phyloP scores from a whole-genome alignment of 805 yeast species.

The Monosporozyma servazzii region DNA sequence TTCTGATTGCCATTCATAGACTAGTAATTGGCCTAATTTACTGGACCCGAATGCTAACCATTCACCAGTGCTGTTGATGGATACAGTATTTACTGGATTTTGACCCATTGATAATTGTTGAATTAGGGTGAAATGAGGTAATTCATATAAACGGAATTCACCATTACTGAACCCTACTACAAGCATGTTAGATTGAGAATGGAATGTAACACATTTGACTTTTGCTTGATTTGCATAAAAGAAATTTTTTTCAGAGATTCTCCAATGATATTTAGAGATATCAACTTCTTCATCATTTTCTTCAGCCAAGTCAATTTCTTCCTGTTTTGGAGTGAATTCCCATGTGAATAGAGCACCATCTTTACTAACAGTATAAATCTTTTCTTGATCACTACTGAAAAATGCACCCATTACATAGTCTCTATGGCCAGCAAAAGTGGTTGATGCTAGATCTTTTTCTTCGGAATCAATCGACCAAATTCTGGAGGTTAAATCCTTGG shows the following conservation, averaged over 20 bases:
- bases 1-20: conserved; percentile 98
- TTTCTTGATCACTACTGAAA: conserved; percentile 80
- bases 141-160: conserved; percentile 81
- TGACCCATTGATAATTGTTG: conserved; percentile 92
- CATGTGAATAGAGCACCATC: conserved; percentile 93
- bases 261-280: conserved; percentile 54
- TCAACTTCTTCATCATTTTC: conserved; percentile 35
- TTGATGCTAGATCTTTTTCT: conserved; percentile 61
- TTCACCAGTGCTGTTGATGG: conserved; percentile 78
- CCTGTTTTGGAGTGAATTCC: conserved; percentile 64
- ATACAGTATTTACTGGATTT: conserved; percentile 73
- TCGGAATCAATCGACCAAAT: conserved; percentile 67
- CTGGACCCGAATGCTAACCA: conserved; percentile 96
- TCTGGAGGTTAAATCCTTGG: conserved; percentile 84
- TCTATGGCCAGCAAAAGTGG: conserved; percentile 85
- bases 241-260: conserved; percentile 70
- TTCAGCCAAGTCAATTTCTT: conserved; percentile 38
- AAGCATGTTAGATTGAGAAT: conserved; percentile 57
- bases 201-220: conserved; percentile 78
- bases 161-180: conserved; percentile 87
- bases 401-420: conserved; percentile 84
- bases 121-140: conserved; percentile 68
- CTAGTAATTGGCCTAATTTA: conserved; percentile 83
- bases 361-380: conserved; percentile 81
- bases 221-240: conserved; percentile 53